Conservation (phyloP, 1,284 basidiomycete genomes). For the Trametes versicolor region DNA sequence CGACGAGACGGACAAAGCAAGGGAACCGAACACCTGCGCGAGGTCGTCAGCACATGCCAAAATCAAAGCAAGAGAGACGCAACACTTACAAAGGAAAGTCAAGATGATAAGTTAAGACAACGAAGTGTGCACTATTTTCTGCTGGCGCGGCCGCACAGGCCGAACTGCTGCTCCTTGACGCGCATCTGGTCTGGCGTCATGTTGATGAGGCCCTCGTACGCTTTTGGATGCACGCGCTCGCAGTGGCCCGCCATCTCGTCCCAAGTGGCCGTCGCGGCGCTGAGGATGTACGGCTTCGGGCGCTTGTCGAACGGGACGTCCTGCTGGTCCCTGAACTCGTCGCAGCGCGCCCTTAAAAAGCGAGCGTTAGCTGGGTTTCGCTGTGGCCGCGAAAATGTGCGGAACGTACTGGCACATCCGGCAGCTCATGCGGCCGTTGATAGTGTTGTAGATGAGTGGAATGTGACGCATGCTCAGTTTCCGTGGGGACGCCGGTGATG, state of each 20-base stretch:
- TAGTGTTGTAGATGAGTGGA: conserved; percentile 34
- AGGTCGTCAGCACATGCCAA: too few species aligned
- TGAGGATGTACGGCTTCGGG: conserved; percentile 21
- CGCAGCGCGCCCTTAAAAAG: neutral
- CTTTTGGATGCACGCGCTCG: conserved; percentile 33
- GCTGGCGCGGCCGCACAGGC: neutral
- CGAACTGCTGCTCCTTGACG: conserved; percentile 14
- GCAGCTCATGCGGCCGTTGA: conserved; percentile 28
- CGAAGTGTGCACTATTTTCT: too few species aligned
- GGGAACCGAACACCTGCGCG: too few species aligned
- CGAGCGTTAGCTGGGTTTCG: neutral
- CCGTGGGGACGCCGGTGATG: neutral
- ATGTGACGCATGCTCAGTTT: conserved; percentile 38
- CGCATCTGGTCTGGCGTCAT: conserved; percentile 32
- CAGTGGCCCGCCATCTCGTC: conserved; percentile 32
- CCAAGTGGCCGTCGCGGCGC: conserved; percentile 29
- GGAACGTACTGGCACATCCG: conserved; percentile 37
- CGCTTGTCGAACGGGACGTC: conserved; percentile 2
- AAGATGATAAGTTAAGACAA: neutral
- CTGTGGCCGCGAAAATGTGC: neutral
- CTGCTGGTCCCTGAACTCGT: neutral
- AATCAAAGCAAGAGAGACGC: neutral
- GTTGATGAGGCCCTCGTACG: conserved; percentile 26
- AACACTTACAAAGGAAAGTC: neutral
- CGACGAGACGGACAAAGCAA: neutral